These are phyloP conservation scores for Microglena sp. DNA, from an alignment of 139 green algal species.

Conservation along the genomic window DNA sequence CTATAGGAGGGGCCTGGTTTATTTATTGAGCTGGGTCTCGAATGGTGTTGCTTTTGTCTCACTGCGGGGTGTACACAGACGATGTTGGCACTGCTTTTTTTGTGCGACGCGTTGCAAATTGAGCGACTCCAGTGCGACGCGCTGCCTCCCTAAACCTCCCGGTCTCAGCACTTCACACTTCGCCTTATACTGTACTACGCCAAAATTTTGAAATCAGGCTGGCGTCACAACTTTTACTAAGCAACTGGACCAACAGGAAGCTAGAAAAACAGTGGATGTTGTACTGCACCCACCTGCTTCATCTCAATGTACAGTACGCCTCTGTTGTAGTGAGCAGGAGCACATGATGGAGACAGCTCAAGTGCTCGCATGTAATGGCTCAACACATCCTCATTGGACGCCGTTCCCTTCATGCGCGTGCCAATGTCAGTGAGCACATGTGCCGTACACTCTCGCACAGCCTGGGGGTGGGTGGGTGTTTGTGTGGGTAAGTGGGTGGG, in stretches of 20 bases:
- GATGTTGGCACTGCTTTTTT: too few relatives aligned
- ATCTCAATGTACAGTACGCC: conserved; percentile 72
- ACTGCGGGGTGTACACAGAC: too few relatives aligned
- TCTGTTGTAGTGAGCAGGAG: conserved; percentile 88
- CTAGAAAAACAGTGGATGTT: background rate
- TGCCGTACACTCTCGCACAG: conserved; percentile 19
- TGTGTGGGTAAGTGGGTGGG: background rate
- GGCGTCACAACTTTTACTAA: too few relatives aligned
- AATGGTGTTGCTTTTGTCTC: too few relatives aligned
- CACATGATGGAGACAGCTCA: conserved; percentile 36
- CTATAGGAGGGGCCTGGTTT: too few relatives aligned
- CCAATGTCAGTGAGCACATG: conserved; percentile 77
- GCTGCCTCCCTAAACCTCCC: too few relatives aligned
- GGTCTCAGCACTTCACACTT: too few relatives aligned
- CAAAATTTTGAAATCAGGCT: too few relatives aligned
- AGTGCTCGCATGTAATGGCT: conserved; percentile 49
- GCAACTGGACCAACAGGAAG: background rate
- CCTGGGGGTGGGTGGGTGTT: background rate
- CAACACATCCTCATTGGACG: background rate
- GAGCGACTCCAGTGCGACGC: background rate
- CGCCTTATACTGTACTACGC: too few relatives aligned
- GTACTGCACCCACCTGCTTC: conserved; percentile 29
- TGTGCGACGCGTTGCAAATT: too few relatives aligned
- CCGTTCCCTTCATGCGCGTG: conserved; percentile 52
- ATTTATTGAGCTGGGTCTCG: too few relatives aligned